Evolutionary conservation across 441 rosid species (phyloP), one percentile per base, ranked within the genome.

Genomic region (Corymbia calophylla): DNA sequence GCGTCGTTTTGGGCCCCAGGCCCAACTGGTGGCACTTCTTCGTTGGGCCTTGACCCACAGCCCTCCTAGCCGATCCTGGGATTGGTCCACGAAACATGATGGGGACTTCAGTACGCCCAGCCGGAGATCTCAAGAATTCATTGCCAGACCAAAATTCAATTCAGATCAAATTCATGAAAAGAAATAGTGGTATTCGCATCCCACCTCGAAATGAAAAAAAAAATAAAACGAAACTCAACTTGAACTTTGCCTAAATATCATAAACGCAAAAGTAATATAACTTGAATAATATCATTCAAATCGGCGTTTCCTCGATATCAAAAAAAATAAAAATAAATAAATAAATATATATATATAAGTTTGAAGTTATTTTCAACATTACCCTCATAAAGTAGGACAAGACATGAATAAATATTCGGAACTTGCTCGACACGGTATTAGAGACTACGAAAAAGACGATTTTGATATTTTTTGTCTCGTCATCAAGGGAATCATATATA

Each of bases 271-370:
- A 44, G 6, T 23, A 73, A 77, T 23, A 44, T 44, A 9, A 39
- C 27, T 21, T 12, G 9, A 2, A 39, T 21, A 21, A 11, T 12
- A 1, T 12, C 0, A 6, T 12, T 9, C 2, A 2, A 11, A 8
- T n/a, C n/a, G n/a, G n/a, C n/a, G n/a, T n/a, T n/a, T n/a, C n/a
- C n/a, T n/a, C n/a, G n/a, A n/a, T n/a, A n/a, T n/a, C n/a, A n/a
- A n/a, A n/a, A n/a, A n/a, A n/a, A n/a, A n/a, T n/a, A n/a, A n/a
- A n/a, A n/a, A n/a, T n/a, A n/a, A n/a, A n/a, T n/a, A n/a, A n/a
- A n/a, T n/a, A n/a, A n/a, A n/a, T n/a, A n/a, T n/a, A n/a, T n/a
- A n/a, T n/a, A n/a, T n/a, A n/a, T n/a, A 44, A 44, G 14, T 47
- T 3, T 3, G 9, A 6, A 6, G 29, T 7, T 73, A 39, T 39